Percentiles rank a stretch among this genome's conserved stretches.
Conservation (phyloP, 1,139 yeast species). For the Protomyces inundatus region DNA sequence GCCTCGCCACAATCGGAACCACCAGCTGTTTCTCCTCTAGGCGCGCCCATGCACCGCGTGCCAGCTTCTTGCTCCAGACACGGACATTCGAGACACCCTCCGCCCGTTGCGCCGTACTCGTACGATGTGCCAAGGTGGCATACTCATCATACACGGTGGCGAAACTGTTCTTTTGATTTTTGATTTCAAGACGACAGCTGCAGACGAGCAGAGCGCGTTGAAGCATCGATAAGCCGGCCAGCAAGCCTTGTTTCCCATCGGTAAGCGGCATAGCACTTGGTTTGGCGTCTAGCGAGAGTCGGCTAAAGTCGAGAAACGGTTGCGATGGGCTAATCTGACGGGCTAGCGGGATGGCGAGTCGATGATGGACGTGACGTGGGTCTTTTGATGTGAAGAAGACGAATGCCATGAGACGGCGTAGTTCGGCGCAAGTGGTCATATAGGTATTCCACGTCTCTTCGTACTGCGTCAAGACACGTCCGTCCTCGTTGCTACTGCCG, state of each 20-base stretch:
- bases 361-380: constrained; percentile 24
- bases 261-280: neutral
- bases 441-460: constrained; percentile 51
- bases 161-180: constrained; percentile 49
- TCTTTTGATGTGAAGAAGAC: constrained; percentile 32
- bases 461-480: constrained; percentile 30
- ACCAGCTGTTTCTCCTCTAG: constrained; percentile 18
- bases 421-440: constrained; percentile 38
- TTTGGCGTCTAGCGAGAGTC: neutral
- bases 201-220: constrained; percentile 50
- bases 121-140: constrained; percentile 33
- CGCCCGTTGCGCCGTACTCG: constrained; percentile 13
- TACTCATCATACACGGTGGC: constrained; percentile 77
- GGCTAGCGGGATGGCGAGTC: constrained; percentile 12
- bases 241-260: constrained; percentile 8
- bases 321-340: constrained; percentile 1
- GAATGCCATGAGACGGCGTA: constrained; percentile 9
- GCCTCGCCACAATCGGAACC: constrained; percentile 29
- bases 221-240: constrained; percentile 30
- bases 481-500: neutral
- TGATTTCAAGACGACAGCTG: constrained; percentile 64
- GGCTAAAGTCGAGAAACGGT: neutral
- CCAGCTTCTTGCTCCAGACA: neutral
- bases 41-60: constrained; percentile 7
- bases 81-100: constrained; percentile 5